Conservation (phyloP, 1,284 basidiomycete species). For the Trichosporon asahii region DNA sequence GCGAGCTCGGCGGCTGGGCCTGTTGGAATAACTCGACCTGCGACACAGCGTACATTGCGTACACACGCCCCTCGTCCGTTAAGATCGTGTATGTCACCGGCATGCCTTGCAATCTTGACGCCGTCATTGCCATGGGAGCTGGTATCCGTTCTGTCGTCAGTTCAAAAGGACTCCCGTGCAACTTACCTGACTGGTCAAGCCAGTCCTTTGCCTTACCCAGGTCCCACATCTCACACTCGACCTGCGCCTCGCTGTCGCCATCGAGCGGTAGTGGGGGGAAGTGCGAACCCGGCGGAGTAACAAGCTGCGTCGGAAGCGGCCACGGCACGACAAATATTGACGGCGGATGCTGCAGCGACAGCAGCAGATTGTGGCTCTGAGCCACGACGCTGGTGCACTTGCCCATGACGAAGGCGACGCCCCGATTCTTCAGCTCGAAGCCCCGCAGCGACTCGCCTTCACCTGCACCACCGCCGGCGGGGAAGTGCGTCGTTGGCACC, state of each 20-base stretch:
- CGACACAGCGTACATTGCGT: slow-evolving; percentile 39
- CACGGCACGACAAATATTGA: slow-evolving; percentile 40
- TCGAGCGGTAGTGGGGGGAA: slow-evolving; percentile 46
- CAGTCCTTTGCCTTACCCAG: slow-evolving; percentile 32
- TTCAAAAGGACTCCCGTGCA: neutral
- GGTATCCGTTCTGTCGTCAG: slow-evolving; percentile 18
- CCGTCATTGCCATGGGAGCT: slow-evolving; percentile 24
- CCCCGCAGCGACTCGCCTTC: slow-evolving; percentile 80
- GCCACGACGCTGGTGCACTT: slow-evolving; percentile 31
- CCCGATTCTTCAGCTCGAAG: slow-evolving; percentile 66
- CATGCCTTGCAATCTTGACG: slow-evolving; percentile 30
- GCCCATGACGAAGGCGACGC: slow-evolving; percentile 41
- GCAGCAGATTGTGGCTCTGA: slow-evolving; percentile 37
- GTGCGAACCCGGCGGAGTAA: slow-evolving; percentile 34
- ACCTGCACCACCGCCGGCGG: slow-evolving; percentile 70
- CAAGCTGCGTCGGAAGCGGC: slow-evolving; percentile 36
- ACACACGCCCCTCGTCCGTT: slow-evolving; percentile 51
- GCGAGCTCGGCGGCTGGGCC: neutral
- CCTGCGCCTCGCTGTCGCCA: slow-evolving; percentile 42
- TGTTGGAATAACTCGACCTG: slow-evolving; percentile 21
- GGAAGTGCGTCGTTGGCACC: slow-evolving; percentile 53
- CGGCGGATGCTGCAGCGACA: slow-evolving; percentile 42
- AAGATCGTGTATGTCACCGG: slow-evolving; percentile 46
- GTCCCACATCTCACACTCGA: slow-evolving; percentile 47
- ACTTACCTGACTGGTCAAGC: slow-evolving; percentile 28